Evolutionary conservation across 2,329 filamentous ascomycete species (phyloP), one percentile per base, ranked within the genome.

Genomic region (Mollisiaceae sp.): DNA sequence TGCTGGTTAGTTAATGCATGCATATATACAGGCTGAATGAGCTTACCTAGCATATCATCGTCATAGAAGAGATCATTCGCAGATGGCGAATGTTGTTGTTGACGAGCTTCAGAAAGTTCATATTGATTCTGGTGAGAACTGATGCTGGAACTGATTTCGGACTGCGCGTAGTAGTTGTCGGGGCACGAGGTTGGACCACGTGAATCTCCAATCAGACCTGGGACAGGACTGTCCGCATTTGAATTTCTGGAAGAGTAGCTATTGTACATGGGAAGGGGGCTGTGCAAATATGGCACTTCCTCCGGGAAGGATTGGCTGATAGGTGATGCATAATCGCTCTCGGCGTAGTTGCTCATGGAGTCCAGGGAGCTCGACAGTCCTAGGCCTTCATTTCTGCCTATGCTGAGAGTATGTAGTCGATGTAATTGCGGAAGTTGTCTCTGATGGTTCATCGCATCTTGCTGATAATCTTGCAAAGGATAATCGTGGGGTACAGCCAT

Each of bases 131-230:
- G 80, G 70, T 88, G 86, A 35, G 86, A 87, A 69, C 83, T 81
- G 64, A 89, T 82, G 74, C 85, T 88, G 45, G 86, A 88, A 74
- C 84, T 82, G 62, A 82, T 82, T 71, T 89, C 86, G 4, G 86
- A 88, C 8, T 83, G 82, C n/a, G 84, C 81, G 71, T 88, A 89
- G 67, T 84, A 82, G 43, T 87, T 81, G 67, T 86, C 82, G n/a
- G 86, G 86, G 71, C 84, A 89, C 15, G 87, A 86, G 4, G 84
- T 86, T 47, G 85, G 84, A 15, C 82, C 83, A 69, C 83, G 81
- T 62, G 80, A 78, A 67, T 85, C 83, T 65, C 86, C 85, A 74
- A 87, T 82, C 68, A 88, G 82, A 65, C 69, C 68, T 27, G 64
- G 79, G 6, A 82, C 81, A 8, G 86, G 85, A 71, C 85, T 88